Base-by-base conservation (phyloP, 305 asterid species). In the Euphrasia arctica region DNA sequence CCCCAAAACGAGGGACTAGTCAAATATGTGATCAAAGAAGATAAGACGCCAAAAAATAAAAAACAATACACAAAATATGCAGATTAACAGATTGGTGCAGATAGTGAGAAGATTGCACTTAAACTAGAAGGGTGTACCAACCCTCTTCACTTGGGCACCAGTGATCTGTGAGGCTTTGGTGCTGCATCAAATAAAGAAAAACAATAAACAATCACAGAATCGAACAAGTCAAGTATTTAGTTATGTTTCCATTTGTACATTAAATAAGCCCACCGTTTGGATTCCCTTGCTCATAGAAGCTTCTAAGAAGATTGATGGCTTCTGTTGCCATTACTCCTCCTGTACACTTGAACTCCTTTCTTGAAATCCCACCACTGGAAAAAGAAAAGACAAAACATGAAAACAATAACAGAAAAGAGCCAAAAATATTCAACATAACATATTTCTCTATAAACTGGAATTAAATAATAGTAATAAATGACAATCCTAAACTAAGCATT, bases 281-380 rank as follows among this genome's bases (percentile, higher is more conserved):
- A 79, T 91, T 91, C 64, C 98, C 97, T 78, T 85, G 98, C 77
- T 89, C 98, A 65, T 87, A 91, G 82, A 91, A 92, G 75, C 77
- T 76, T 70, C 83, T 74, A 6, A 92, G 62, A 67, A 92, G 84
- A 75, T 79, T 65, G 49, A 89, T 70, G 42, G 96, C 97, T 76
- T 87, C 91, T 11, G 85, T 70, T 41, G 95, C 95, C 93, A 85
- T 79, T 52, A 91, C 66, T 75, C 98, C 97, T 69, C 95, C 95
- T 9, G 80, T 77, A 81, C 95, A 87, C 75, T 72, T 84, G 72
- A 80, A 89, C 50, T 87, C 87, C 74, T 69, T 77, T 42, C 72
- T 56, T 4, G 80, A 71, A 68, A 58, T 74, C 28, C 76, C 79
- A n/a, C 65, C 67, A 68, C 83, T 76, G 74, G 9, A 39, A 55